Evolutionary conservation across 1,284 basidiomycete genomes (phyloP).

Genomic region (Sporisorium iseilematis-ciliati): DNA sequence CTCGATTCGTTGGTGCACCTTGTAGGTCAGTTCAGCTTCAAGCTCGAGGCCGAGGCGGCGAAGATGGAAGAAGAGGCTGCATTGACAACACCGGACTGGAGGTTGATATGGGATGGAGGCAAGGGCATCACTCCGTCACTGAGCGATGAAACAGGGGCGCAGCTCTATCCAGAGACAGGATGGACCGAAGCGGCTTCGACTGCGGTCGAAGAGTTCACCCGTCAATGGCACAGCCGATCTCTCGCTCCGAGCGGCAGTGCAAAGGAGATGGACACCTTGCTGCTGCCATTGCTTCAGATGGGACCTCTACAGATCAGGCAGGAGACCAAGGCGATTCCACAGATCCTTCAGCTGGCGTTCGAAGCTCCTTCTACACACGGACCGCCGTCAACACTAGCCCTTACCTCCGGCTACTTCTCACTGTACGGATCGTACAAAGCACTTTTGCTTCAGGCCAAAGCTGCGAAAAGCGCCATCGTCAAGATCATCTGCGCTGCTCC

Average conservation of each 20-base stretch:
- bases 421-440: slow-evolving; percentile 80
- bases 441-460: slow-evolving; percentile 43
- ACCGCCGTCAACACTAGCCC: slow-evolving; percentile 39
- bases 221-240: slow-evolving; percentile 37
- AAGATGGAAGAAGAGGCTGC: neutral
- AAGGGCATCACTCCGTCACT: slow-evolving; percentile 6
- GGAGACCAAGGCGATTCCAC: slow-evolving; percentile 67
- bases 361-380: neutral
- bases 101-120: slow-evolving; percentile 63
- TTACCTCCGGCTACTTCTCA: slow-evolving; percentile 94
- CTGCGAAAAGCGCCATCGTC: slow-evolving; percentile 41
- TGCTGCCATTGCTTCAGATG: slow-evolving; percentile 71
- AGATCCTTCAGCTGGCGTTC: slow-evolving; percentile 34
- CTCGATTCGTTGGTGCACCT: slow-evolving; percentile 82
- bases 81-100: slow-evolving; percentile 24
- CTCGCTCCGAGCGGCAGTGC: neutral
- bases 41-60: slow-evolving; percentile 21
- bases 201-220: slow-evolving; percentile 47
- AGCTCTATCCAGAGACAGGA: slow-evolving; percentile 26
- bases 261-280: slow-evolving; percentile 36
- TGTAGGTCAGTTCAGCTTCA: slow-evolving; percentile 81
- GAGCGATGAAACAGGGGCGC: neutral
- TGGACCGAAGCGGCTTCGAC: slow-evolving; percentile 40
- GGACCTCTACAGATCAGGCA: slow-evolving; percentile 69
- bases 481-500: slow-evolving; percentile 86